A percentile compares a stretch with the other conserved stretches of the same genome.
Evolutionary conservation across 2,329 filamentous ascomycete species (phyloP).

Genomic region (Thyridium curvatum): DNA sequence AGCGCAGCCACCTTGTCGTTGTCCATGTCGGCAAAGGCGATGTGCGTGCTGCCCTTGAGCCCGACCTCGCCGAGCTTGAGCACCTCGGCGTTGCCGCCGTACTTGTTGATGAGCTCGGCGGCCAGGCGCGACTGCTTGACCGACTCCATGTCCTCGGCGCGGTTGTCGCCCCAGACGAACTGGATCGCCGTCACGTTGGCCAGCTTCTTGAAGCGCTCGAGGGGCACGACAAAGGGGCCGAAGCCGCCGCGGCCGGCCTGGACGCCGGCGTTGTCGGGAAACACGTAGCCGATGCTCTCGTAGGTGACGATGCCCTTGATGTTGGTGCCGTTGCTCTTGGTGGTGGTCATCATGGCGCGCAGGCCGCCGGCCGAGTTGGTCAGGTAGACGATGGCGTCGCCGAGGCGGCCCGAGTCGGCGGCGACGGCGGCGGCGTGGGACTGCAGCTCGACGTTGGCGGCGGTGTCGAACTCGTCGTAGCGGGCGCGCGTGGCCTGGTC

Average conservation of each 20-base stretch:
- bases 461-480: constrained; percentile 26
- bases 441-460: constrained; percentile 23
- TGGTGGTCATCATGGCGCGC: constrained; percentile 23
- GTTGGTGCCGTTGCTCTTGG: constrained; percentile 25
- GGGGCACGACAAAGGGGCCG: constrained; percentile 15
- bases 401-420: constrained; percentile 22
- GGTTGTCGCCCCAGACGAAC: constrained; percentile 19
- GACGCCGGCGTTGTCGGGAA: constrained; percentile 13
- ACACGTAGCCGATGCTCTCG: constrained; percentile 18
- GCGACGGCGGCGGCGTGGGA: constrained; percentile 23
- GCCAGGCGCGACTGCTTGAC: constrained; percentile 10
- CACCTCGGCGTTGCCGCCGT: constrained; percentile 17
- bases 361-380: constrained; percentile 26
- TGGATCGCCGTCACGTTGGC: constrained; percentile 14
- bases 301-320: constrained; percentile 27
- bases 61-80: constrained; percentile 15
- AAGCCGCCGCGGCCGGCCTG: constrained; percentile 7
- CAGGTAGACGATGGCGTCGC: constrained; percentile 22
- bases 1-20: constrained; percentile 16
- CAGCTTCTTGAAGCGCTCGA: constrained; percentile 17
- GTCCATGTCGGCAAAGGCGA: constrained; percentile 18
- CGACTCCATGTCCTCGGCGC: constrained; percentile 14
- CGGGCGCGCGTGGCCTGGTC: constrained; percentile 23
- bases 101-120: constrained; percentile 14
- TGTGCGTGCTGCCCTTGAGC: constrained; percentile 15